phyloP scores from a whole-genome alignment of 2,329 filamentous ascomycete species.

The Aspergillus sp. region DNA sequence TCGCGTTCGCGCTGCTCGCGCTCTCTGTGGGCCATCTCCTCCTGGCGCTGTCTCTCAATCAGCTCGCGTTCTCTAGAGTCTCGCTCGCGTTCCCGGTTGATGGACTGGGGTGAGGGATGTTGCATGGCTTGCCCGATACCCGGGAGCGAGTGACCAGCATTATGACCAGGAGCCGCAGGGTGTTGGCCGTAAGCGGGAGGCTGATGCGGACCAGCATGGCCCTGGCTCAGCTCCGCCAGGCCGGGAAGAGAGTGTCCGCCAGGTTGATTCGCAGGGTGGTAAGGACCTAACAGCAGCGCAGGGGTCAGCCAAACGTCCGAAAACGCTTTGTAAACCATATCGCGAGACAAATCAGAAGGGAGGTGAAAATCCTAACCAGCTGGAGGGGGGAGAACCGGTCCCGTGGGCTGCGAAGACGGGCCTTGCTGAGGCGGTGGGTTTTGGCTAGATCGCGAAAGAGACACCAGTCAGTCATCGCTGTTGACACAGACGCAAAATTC shows the following conservation, averaged over 20 bases:
- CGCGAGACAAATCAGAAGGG: background rate
- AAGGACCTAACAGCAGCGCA: slow-evolving; percentile 34
- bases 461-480: slow-evolving; percentile 11
- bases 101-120: slow-evolving; percentile 43
- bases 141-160: slow-evolving; percentile 40
- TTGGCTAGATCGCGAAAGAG: slow-evolving; percentile 30
- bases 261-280: slow-evolving; percentile 44
- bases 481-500: background rate
- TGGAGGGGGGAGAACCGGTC: slow-evolving; percentile 44
- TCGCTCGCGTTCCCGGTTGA: slow-evolving; percentile 49
- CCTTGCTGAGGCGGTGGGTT: slow-evolving; percentile 42
- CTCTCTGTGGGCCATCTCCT: slow-evolving; percentile 60
- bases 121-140: slow-evolving; percentile 47
- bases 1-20: slow-evolving; percentile 55
- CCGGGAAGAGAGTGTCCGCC: slow-evolving; percentile 50
- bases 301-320: slow-evolving; percentile 20
- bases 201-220: slow-evolving; percentile 43
- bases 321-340: background rate
- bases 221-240: slow-evolving; percentile 49
- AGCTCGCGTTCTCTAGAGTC: slow-evolving; percentile 59
- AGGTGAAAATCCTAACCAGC: slow-evolving; percentile 34
- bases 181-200: slow-evolving; percentile 47
- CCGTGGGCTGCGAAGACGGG: slow-evolving; percentile 39
- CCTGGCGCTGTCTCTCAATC: slow-evolving; percentile 53
- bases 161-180: slow-evolving; percentile 38